Percentiles rank a stretch among this genome's conserved stretches.
Evolutionary conservation across 352 stramenopile genomes (phyloP).

Genomic region (Phytopythium oedochilum): DNA sequence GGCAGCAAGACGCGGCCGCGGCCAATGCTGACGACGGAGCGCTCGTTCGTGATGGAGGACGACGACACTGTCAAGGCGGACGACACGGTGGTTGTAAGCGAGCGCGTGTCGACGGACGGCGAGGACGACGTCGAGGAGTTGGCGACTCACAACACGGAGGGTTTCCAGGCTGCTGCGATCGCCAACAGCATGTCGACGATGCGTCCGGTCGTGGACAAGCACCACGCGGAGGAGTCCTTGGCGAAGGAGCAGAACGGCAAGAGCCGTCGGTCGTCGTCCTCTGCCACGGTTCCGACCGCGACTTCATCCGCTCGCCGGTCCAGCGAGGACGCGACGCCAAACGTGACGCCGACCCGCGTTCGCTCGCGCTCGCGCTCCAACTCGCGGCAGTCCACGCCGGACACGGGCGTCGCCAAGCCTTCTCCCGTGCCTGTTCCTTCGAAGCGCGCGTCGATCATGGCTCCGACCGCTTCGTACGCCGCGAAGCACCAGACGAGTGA

Average conservation of each 20-base stretch:
- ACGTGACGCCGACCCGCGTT: neutral
- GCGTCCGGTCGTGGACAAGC: constrained; percentile 2
- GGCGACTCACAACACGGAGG: neutral
- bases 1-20: constrained; percentile 10
- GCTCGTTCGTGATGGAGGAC: constrained; percentile 62
- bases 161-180: neutral
- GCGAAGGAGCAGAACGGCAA: neutral
- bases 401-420: constrained; percentile 17
- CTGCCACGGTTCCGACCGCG: constrained; percentile 4
- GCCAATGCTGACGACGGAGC: constrained; percentile 60
- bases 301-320: constrained; percentile 5
- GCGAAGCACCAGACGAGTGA: constrained; percentile 12
- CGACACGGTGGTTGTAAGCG: constrained; percentile 56
- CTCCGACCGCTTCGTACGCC: constrained; percentile 20
- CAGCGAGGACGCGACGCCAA: neutral
- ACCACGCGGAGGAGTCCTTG: neutral
- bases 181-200: constrained; percentile 5
- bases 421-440: constrained; percentile 13
- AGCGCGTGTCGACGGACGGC: constrained; percentile 48
- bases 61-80: constrained; percentile 53
- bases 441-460: constrained; percentile 23
- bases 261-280: neutral
- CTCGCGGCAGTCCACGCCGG: neutral
- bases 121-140: constrained; percentile 39
- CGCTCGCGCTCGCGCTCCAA: neutral